Evolutionary conservation across 129 eudicot species (phyloP).

Genomic region (Tagetes erecta): DNA sequence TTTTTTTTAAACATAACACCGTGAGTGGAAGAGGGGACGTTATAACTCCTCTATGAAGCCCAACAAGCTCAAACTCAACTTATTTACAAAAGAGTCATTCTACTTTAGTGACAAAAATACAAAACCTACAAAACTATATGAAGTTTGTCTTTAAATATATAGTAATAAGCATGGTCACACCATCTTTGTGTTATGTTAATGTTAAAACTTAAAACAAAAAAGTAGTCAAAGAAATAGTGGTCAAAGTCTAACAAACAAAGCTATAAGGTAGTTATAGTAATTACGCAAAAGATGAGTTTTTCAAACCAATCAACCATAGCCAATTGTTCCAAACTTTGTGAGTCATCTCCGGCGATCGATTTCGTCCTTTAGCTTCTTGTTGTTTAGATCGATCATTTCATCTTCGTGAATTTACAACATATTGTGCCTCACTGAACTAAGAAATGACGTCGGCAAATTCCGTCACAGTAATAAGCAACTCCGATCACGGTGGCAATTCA

Average conservation of each 20-base stretch:
- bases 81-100: too few species aligned
- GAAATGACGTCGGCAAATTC: constrained; percentile 29
- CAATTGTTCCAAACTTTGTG: constrained; percentile 32
- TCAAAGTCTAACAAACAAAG: neutral
- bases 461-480: constrained; percentile 7
- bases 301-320: constrained; percentile 24
- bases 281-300: neutral
- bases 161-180: too few species aligned
- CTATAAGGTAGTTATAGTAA: constrained; percentile 19
- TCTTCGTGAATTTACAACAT: neutral
- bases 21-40: too few species aligned
- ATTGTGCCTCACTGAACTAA: neutral
- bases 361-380: constrained; percentile 9
- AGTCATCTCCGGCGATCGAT: constrained; percentile 17
- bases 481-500: constrained; percentile 4
- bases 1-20: too few species aligned
- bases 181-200: too few species aligned
- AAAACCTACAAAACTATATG: too few species aligned
- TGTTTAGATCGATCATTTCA: neutral
- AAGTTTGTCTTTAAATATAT: too few species aligned
- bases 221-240: too few species aligned
- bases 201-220: too few species aligned
- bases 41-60: too few species aligned
- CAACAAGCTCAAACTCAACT: too few species aligned
- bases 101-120: too few species aligned